Conservation (phyloP, 1,139 yeast species). For the Candida tetrigidarum region DNA sequence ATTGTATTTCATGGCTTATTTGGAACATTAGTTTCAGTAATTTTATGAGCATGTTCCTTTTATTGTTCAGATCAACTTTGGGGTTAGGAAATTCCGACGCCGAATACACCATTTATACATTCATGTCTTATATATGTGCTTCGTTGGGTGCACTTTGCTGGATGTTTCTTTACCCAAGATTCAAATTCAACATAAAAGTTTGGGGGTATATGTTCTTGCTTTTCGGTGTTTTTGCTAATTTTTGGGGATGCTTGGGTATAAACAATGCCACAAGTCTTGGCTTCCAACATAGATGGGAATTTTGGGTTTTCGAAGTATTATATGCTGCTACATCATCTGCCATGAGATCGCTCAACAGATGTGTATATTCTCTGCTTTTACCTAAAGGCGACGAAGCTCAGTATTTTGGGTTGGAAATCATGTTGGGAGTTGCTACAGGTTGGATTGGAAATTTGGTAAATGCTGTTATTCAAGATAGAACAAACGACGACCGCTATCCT, state of each 20-base stretch:
- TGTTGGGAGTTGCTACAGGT: constrained; percentile 48
- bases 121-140: constrained; percentile 40
- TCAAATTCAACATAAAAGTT: constrained; percentile 28
- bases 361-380: constrained; percentile 41
- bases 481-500: constrained; percentile 43
- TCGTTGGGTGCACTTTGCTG: constrained; percentile 41
- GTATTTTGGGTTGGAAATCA: constrained; percentile 47
- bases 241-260: constrained; percentile 51
- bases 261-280: constrained; percentile 32
- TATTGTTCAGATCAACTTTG: constrained; percentile 45
- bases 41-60: constrained; percentile 40
- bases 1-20: constrained; percentile 47
- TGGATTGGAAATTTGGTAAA: constrained; percentile 48
- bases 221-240: constrained; percentile 36
- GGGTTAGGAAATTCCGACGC: constrained; percentile 45
- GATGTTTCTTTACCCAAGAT: constrained; percentile 41
- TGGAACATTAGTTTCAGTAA: constrained; percentile 47
- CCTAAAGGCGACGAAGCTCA: constrained; percentile 52
- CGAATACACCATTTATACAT: constrained; percentile 45
- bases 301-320: constrained; percentile 47
- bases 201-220: constrained; percentile 41
- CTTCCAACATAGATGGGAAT: constrained; percentile 48
- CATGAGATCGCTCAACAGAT: constrained; percentile 41
- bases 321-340: constrained; percentile 41
- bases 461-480: constrained; percentile 46